Percentiles rank a stretch among this genome's conserved stretches.
phyloP scores from a whole-genome alignment of 2,329 filamentous ascomycete species.

The Teratosphaeria destructans region DNA sequence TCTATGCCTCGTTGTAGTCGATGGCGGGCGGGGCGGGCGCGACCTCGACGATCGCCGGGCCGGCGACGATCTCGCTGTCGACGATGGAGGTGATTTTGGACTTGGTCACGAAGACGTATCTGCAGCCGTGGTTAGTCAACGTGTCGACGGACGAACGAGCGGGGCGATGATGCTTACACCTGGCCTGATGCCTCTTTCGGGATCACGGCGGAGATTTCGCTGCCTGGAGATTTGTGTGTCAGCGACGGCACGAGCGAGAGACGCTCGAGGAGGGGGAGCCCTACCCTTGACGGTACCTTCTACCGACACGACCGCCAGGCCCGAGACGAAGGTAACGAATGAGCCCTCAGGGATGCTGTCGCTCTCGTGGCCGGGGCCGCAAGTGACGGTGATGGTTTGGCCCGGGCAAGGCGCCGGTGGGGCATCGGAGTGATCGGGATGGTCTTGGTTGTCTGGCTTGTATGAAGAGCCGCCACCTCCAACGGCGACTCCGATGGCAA shows the following conservation, averaged over 20 bases:
- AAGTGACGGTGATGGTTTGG: constrained; percentile 3
- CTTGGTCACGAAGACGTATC: constrained; percentile 11
- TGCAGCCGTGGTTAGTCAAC: too few species aligned
- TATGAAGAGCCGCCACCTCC: neutral
- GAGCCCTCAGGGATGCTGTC: constrained; percentile 2
- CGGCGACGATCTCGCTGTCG: constrained; percentile 6
- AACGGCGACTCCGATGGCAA: too few species aligned
- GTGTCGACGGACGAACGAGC: too few species aligned
- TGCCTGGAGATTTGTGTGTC: neutral
- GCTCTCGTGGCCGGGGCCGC: neutral
- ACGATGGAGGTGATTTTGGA: constrained; percentile 7
- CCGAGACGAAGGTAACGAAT: constrained; percentile 11
- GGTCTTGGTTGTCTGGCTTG: too few species aligned
- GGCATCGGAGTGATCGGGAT: too few species aligned
- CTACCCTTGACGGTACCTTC: constrained; percentile 6
- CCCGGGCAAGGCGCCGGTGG: constrained; percentile 2
- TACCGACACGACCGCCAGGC: constrained; percentile 9
- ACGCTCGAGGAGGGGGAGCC: neutral
- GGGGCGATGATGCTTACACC: neutral
- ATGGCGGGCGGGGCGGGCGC: constrained; percentile 4
- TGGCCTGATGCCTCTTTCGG: constrained; percentile 8
- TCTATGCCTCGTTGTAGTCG: neutral
- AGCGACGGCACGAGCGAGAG: neutral
- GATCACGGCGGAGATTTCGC: constrained; percentile 8
- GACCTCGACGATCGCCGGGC: constrained; percentile 13